These are phyloP conservation scores for Wickerhamomyces hampshirensis DNA, from an alignment of 805 yeast species.

Conservation along the genomic window DNA sequence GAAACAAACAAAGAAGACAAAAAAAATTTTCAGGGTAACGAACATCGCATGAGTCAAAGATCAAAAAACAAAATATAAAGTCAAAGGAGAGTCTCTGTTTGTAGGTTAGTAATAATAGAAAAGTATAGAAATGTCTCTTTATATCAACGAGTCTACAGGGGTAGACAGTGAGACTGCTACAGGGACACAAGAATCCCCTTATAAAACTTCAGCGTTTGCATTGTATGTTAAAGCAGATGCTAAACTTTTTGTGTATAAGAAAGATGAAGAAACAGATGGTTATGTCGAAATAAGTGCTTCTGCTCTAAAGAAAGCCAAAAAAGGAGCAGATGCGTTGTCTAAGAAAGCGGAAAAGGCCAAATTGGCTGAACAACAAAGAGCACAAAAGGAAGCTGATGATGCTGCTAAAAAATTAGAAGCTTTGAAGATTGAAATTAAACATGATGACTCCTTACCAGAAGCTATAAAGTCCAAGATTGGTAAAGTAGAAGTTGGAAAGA, in stretches of 20 bases:
- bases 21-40: too few relatives aligned
- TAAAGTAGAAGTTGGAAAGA: conserved; percentile 46
- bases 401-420: conserved; percentile 74
- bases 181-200: conserved; percentile 72
- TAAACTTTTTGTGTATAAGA: conserved; percentile 56
- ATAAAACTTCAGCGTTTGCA: conserved; percentile 81
- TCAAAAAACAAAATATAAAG: too few relatives aligned
- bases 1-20: too few relatives aligned
- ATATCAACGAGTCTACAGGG: conserved; percentile 74
- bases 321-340: conserved; percentile 88
- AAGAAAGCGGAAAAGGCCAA: conserved; percentile 56
- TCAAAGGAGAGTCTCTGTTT: too few relatives aligned
- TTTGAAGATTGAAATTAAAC: conserved; percentile 66
- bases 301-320: conserved; percentile 93
- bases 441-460: conserved; percentile 67
- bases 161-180: conserved; percentile 49
- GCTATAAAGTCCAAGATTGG: conserved; percentile 65
- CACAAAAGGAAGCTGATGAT: conserved; percentile 62
- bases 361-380: conserved; percentile 45
- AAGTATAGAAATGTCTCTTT: conserved; percentile 41
- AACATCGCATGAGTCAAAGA: too few relatives aligned
- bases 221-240: conserved; percentile 41
- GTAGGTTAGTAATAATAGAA: too few relatives aligned
- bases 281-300: conserved; percentile 81
- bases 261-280: conserved; percentile 49